These are phyloP conservation scores for Syncephalis fuscata DNA, from an alignment of 371 early-diverging fungal species.

Conservation along the genomic window DNA sequence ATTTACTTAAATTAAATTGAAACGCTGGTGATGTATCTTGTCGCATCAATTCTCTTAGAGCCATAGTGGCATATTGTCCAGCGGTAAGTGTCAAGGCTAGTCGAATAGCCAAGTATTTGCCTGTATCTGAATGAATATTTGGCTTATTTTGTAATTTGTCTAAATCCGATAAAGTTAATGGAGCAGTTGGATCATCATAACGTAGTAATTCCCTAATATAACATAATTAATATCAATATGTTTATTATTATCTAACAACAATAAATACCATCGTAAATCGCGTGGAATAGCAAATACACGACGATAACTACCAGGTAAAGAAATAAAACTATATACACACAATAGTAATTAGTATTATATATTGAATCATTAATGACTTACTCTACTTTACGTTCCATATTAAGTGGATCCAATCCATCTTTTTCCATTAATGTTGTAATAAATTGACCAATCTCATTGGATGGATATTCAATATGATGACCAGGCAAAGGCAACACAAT, in stretches of 20 bases:
- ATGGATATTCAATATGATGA: conserved; percentile 54
- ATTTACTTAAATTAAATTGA: background rate
- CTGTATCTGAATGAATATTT: conserved; percentile 22
- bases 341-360: too few relatives aligned
- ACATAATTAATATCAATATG: conserved; percentile 10
- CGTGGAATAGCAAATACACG: conserved; percentile 29
- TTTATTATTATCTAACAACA: background rate
- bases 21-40: conserved; percentile 30
- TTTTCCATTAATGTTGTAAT: conserved; percentile 55
- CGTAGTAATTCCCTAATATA: conserved; percentile 24
- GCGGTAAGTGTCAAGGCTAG: conserved; percentile 60
- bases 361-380: too few relatives aligned
- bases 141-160: conserved; percentile 34
- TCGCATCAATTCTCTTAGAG: conserved; percentile 80
- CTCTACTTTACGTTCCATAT: conserved; percentile 25
- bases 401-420: conserved; percentile 36
- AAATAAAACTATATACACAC: conserved; percentile 7
- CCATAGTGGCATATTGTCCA: conserved; percentile 95
- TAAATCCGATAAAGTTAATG: conserved; percentile 51
- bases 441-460: conserved; percentile 40
- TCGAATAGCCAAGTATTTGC: conserved; percentile 51
- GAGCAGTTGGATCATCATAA: conserved; percentile 43
- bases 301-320: conserved; percentile 69
- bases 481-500: conserved; percentile 90
- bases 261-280: conserved; percentile 18